Percentiles rank a stretch among this genome's conserved stretches.
Evolutionary conservation across 2,329 filamentous ascomycete species (phyloP).

Genomic region (Cadophora sp.): DNA sequence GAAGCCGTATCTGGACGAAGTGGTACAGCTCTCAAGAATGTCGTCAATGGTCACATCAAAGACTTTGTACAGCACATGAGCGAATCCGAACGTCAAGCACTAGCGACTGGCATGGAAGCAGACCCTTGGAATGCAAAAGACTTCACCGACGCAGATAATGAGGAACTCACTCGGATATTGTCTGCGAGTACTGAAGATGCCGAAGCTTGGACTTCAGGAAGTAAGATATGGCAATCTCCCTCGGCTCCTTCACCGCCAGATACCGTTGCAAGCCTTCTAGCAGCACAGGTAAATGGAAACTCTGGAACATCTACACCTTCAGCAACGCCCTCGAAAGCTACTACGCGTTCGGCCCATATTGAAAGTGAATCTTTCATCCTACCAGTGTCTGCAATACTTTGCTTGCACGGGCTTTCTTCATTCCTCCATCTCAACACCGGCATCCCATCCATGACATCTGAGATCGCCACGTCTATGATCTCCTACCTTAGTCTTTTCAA

Average conservation of each 20-base stretch:
- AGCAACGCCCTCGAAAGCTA: conserved; percentile 57
- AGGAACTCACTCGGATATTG: conserved; percentile 68
- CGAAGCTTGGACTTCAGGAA: conserved; percentile 62
- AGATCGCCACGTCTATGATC: conserved; percentile 79
- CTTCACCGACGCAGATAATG: conserved; percentile 68
- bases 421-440: conserved; percentile 84
- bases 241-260: conserved; percentile 32
- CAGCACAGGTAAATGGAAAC: conserved; percentile 48
- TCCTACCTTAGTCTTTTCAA: conserved; percentile 94
- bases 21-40: conserved; percentile 75
- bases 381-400: conserved; percentile 81
- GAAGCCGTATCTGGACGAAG: conserved; percentile 83
- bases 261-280: conserved; percentile 18
- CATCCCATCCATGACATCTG: conserved; percentile 87
- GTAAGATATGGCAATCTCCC: conserved; percentile 59
- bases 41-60: conserved; percentile 82
- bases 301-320: conserved; percentile 37
- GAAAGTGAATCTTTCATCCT: conserved; percentile 87
- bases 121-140: conserved; percentile 83
- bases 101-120: conserved; percentile 78
- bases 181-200: conserved; percentile 75
- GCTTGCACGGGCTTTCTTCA: conserved; percentile 80
- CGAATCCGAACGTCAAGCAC: conserved; percentile 74
- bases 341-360: conserved; percentile 75
- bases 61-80: conserved; percentile 78